Evolutionary conservation across 2,329 filamentous ascomycete genomes (phyloP).

Genomic region (Fusarium denticulatum): DNA sequence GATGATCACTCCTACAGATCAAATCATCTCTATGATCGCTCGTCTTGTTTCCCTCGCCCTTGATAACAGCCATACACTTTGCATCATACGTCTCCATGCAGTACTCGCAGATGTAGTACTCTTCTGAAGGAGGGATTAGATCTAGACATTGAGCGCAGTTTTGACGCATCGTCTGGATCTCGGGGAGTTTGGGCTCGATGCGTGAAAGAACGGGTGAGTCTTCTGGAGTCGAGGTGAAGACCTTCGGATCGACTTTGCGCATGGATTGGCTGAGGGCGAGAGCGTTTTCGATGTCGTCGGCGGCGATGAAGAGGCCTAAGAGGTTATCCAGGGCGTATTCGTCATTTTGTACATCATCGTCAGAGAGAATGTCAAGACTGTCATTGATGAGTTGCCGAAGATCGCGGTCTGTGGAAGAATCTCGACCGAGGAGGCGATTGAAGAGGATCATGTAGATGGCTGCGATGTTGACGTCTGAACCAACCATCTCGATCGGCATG

Average conservation of each 20-base stretch:
- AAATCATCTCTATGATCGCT: conserved; percentile 43
- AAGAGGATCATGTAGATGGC: conserved; percentile 53
- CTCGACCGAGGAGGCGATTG: conserved; percentile 47
- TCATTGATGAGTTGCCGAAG: conserved; percentile 50
- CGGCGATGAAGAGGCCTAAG: conserved; percentile 51
- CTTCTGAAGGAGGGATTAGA: conserved; percentile 45
- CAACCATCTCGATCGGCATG: conserved; percentile 53
- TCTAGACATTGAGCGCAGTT: conserved; percentile 53
- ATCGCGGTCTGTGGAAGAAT: conserved; percentile 42
- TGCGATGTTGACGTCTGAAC: conserved; percentile 55
- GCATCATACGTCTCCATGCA: conserved; percentile 54
- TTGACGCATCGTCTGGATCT: conserved; percentile 48
- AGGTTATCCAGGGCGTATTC: conserved; percentile 55
- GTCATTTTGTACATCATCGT: conserved; percentile 55
- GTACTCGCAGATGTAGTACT: conserved; percentile 50
- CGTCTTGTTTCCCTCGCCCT: conserved; percentile 45
- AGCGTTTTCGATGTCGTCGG: conserved; percentile 50
- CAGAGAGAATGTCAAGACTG: conserved; percentile 51
- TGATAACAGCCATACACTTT: conserved; percentile 48
- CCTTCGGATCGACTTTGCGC: conserved; percentile 48
- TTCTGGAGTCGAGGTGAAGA: conserved; percentile 41
- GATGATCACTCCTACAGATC: conserved; percentile 51
- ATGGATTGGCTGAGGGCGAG: conserved; percentile 52
- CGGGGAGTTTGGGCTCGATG: conserved; percentile 50
- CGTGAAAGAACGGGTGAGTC: conserved; percentile 45